Evolutionary conservation across 2,329 filamentous ascomycete species (phyloP).

Genomic region (Apiospora aurea): DNA sequence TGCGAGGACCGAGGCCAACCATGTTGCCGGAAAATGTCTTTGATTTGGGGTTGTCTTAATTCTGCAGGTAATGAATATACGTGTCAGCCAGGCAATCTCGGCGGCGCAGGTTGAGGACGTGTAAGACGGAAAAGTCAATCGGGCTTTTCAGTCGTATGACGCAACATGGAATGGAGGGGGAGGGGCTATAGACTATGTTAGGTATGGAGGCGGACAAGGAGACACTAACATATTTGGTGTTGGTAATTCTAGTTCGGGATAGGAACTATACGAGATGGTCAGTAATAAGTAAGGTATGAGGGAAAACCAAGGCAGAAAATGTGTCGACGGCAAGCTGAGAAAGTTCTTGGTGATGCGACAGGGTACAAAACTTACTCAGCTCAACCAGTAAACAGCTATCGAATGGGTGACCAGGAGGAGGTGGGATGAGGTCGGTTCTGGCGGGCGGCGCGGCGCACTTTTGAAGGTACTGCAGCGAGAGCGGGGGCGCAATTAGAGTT

Average conservation of each 20-base stretch:
- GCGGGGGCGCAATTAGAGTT: constrained; percentile 19
- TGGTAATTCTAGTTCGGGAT: neutral
- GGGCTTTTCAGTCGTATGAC: constrained; percentile 12
- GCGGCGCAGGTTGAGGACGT: neutral
- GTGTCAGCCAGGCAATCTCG: neutral
- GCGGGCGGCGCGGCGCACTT: constrained; percentile 17
- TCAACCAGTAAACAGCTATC: constrained; percentile 10
- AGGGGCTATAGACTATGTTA: neutral
- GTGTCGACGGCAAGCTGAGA: neutral
- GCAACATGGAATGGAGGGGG: constrained; percentile 11
- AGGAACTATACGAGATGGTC: neutral
- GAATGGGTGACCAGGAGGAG: neutral
- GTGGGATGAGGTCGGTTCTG: constrained; percentile 18
- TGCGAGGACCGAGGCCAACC: constrained; percentile 59
- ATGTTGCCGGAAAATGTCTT: constrained; percentile 44
- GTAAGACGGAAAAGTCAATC: constrained; percentile 7
- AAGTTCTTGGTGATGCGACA: neutral
- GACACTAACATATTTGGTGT: neutral
- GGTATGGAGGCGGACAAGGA: neutral
- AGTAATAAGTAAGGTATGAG: neutral
- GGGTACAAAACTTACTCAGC: constrained; percentile 7
- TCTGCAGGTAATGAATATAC: neutral
- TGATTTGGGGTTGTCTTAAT: constrained; percentile 10
- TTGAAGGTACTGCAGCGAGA: constrained; percentile 15
- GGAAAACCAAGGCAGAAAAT: neutral